Evolutionary conservation across 306 rosid species (phyloP).

Genomic region (Lotus japonicus): DNA sequence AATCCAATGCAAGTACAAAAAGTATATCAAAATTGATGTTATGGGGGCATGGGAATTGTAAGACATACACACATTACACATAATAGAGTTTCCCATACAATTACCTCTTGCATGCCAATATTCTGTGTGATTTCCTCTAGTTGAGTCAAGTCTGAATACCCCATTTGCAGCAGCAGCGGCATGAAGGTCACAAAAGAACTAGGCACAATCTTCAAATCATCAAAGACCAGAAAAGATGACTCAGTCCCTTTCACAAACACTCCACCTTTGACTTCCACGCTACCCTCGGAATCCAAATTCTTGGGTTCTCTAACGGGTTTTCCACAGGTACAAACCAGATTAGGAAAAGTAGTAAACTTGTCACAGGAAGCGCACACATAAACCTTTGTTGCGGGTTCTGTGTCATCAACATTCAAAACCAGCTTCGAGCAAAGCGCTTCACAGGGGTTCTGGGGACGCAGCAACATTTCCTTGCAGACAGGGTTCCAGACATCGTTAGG

Average conservation of each 20-base stretch:
- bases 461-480: conserved; percentile 17
- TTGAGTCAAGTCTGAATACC: too few species aligned
- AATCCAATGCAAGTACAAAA: background rate
- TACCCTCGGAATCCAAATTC: conserved; percentile 7
- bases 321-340: conserved; percentile 4
- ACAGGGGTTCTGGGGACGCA: conserved; percentile 12
- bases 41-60: too few species aligned
- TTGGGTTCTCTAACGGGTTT: background rate
- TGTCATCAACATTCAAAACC: conserved; percentile 13
- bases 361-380: conserved; percentile 7
- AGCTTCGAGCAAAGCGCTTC: background rate
- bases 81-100: too few species aligned
- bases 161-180: too few species aligned
- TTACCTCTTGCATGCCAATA: too few species aligned
- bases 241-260: conserved; percentile 19
- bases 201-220: conserved; percentile 26
- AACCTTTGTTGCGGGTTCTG: background rate
- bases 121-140: too few species aligned
- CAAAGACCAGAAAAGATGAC: conserved; percentile 14
- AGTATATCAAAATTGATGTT: too few species aligned
- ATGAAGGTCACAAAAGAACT: conserved; percentile 8
- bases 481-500: background rate
- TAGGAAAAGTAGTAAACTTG: background rate
- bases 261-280: background rate
- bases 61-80: too few species aligned